phyloP scores from a whole-genome alignment of 2,329 filamentous ascomycete species.

The Gyromitra esculenta region DNA sequence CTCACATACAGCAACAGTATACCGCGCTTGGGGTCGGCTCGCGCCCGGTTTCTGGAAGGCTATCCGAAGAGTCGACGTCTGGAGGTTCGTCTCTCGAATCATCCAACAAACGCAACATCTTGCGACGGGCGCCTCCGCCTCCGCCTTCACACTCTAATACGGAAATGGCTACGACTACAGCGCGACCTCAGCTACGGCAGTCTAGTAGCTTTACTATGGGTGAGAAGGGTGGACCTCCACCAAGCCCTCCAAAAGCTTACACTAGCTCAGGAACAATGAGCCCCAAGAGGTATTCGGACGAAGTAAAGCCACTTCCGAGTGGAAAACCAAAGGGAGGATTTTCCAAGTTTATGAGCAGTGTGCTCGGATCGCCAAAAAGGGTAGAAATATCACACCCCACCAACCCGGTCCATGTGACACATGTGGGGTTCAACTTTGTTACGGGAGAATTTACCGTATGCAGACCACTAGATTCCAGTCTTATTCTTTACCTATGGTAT shows the following conservation, averaged over 20 bases:
- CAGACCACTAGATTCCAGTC: slow-evolving; percentile 57
- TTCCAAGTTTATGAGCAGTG: slow-evolving; percentile 84
- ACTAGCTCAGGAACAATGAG: slow-evolving; percentile 62
- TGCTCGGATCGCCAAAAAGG: slow-evolving; percentile 84
- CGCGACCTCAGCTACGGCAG: slow-evolving; percentile 68
- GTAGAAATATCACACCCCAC: slow-evolving; percentile 97
- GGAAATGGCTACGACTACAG: slow-evolving; percentile 65
- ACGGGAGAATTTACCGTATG: slow-evolving; percentile 95
- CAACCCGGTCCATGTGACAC: slow-evolving; percentile 96
- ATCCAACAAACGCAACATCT: slow-evolving; percentile 59
- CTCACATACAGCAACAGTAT: slow-evolving; percentile 57
- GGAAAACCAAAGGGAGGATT: slow-evolving; percentile 87
- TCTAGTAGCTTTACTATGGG: slow-evolving; percentile 72
- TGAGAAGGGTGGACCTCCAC: slow-evolving; percentile 64
- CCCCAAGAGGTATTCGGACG: slow-evolving; percentile 81
- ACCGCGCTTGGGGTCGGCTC: slow-evolving; percentile 56
- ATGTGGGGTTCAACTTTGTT: slow-evolving; percentile 95
- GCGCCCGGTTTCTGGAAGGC: slow-evolving; percentile 59
- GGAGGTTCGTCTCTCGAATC: slow-evolving; percentile 55
- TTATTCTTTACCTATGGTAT: slow-evolving; percentile 52
- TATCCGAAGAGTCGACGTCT: slow-evolving; percentile 56
- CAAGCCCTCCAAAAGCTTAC: slow-evolving; percentile 49
- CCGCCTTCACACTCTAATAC: slow-evolving; percentile 66
- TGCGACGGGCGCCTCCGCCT: slow-evolving; percentile 62
- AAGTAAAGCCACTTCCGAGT: slow-evolving; percentile 70